Evolutionary conservation across 179 eudicot species (phyloP), one percentile per base, ranked within the genome.

Genomic region (Silene vulgaris): DNA sequence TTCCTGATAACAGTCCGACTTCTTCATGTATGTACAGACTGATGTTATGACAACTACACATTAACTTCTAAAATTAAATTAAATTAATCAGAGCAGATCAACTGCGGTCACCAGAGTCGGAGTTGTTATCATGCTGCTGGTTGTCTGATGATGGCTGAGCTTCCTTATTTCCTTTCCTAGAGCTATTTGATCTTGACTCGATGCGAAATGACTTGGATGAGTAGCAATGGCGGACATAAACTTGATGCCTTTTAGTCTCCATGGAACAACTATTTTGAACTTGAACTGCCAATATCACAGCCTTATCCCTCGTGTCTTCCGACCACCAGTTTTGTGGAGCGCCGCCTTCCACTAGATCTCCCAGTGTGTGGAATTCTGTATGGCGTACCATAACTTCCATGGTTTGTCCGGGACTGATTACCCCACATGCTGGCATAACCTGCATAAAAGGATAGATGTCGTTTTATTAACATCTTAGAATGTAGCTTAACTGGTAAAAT

Each of bases 381-480:
- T 91, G 96, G 54, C 85, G 91, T 50, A 96, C 66, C 4, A 82
- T 84, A 26, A 96, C 80, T 50, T 96, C 97, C 28, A 85, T 79
- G 23, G 79, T 74, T 80, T 91, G 88, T 52, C 87, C 97, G 0
- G 99, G 88, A 71, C 76, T 84, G 43, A 96, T 81, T 65, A 87
- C 70, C 17, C 97, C 98, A 56, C 90, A 89, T 73, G 96, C 96
- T 35, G 99, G 98, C 37, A 68, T 81, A 8, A 93, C 93, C 99
- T 96, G 81, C 71, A 80, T 40, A 37, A 69, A 76, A 1, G 0
- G 60, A 5, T 56, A 63, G n/a, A 62, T 45, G n/a, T 19, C 54
- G 23, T 8, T 69, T 60, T 57, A 30, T 20, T 70, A 56, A 16
- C 60, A 56, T 56, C 60, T 56, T 56, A 56, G 9, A 1, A 6